These are phyloP conservation scores for Candida krabiensis DNA, from an alignment of 805 yeast genomes.

Conservation along the genomic window DNA sequence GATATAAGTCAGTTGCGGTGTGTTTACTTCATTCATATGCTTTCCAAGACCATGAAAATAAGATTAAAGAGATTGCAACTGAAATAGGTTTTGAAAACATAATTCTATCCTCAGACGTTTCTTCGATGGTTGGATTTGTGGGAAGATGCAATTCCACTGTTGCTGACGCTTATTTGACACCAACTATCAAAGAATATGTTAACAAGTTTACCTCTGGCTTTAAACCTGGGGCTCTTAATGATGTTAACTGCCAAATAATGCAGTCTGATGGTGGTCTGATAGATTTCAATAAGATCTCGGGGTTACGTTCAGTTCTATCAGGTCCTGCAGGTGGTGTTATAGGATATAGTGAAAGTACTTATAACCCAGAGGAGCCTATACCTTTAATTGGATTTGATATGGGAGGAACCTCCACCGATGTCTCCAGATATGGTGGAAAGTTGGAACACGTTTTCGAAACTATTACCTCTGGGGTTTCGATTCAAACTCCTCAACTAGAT, in stretches of 20 bases:
- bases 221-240: constrained; percentile 43
- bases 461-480: constrained; percentile 75
- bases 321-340: constrained; percentile 99
- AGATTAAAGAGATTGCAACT: constrained; percentile 56
- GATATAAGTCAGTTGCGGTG: constrained; percentile 67
- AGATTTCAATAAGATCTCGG: constrained; percentile 77
- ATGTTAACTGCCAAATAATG: constrained; percentile 75
- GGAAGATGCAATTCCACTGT: constrained; percentile 73
- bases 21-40: constrained; percentile 73
- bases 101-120: constrained; percentile 62
- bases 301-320: constrained; percentile 80
- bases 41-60: constrained; percentile 62
- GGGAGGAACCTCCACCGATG: constrained; percentile 92
- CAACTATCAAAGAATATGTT: constrained; percentile 66
- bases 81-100: constrained; percentile 65
- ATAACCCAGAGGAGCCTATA: constrained; percentile 42
- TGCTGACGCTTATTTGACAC: constrained; percentile 81
- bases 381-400: constrained; percentile 82
- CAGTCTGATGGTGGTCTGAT: constrained; percentile 95
- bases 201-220: constrained; percentile 61
- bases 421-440: constrained; percentile 67
- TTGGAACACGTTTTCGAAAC: constrained; percentile 80
- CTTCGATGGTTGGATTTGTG: constrained; percentile 75
- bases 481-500: constrained; percentile 80
- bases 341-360: constrained; percentile 84